A percentile compares a stretch with the other conserved stretches of the same genome.
phyloP scores from a whole-genome alignment of 1,139 yeast genomes.

The Pichia terricola region DNA sequence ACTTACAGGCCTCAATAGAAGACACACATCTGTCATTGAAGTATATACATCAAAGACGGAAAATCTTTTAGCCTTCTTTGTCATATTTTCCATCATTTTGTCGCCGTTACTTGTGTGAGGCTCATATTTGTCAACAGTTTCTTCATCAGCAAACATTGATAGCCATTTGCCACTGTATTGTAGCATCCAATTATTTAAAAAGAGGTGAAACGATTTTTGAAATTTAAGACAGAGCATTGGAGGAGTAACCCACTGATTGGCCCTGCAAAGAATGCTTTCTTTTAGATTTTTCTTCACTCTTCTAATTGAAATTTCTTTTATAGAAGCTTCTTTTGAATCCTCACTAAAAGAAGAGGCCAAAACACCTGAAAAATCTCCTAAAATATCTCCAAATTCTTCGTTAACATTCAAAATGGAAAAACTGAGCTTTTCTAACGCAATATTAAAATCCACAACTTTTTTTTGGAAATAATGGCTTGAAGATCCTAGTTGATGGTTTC shows the following conservation, averaged over 20 bases:
- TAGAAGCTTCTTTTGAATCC: slow-evolving; percentile 8
- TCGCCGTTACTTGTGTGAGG: neutral
- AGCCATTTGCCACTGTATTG: slow-evolving; percentile 56
- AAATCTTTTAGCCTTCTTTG: slow-evolving; percentile 1
- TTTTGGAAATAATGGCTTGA: neutral
- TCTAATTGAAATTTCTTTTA: slow-evolving; percentile 12
- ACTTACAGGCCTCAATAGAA: slow-evolving; percentile 53
- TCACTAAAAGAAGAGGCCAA: slow-evolving; percentile 7
- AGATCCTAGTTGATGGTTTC: neutral
- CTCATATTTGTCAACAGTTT: slow-evolving; percentile 2
- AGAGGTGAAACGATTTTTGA: slow-evolving; percentile 28
- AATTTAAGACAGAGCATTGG: slow-evolving; percentile 29
- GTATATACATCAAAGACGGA: slow-evolving; percentile 31
- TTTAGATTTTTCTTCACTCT: slow-evolving; percentile 6
- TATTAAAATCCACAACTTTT: slow-evolving; percentile 8
- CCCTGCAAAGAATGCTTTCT: slow-evolving; percentile 28
- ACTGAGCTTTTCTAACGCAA: slow-evolving; percentile 16
- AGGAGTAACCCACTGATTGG: slow-evolving; percentile 25
- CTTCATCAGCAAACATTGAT: slow-evolving; percentile 19
- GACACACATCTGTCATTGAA: slow-evolving; percentile 39
- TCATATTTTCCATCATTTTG: neutral
- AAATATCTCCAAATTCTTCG: slow-evolving; percentile 39
- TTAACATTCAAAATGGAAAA: slow-evolving; percentile 26
- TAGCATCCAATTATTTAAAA: slow-evolving; percentile 35
- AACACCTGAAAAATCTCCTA: neutral